Percentiles rank a stretch among this genome's conserved stretches.
Conservation (phyloP, 1,284 basidiomycete species). For the Coniferiporia sulphurascens region DNA sequence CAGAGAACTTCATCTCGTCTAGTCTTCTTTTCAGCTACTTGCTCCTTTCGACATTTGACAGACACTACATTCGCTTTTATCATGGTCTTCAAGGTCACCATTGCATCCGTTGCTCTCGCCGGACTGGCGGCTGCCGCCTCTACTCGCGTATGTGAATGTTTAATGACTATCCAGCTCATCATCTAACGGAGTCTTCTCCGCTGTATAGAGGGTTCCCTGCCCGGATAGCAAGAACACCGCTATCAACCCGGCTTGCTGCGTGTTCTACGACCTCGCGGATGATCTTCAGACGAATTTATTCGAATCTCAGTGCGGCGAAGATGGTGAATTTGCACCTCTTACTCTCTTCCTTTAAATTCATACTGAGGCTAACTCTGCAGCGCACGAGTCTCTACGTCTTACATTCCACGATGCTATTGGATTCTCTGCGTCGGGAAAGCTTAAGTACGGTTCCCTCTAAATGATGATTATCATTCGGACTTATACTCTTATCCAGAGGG, state of each 20-base stretch:
- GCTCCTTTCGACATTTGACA: neutral
- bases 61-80: neutral
- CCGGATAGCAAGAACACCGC: conserved; percentile 20
- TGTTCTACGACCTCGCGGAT: conserved; percentile 21
- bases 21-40: conserved; percentile 4
- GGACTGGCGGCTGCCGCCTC: conserved; percentile 8
- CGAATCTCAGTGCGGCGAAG: conserved; percentile 21
- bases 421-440: conserved; percentile 19
- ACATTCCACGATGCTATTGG: conserved; percentile 27
- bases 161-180: neutral
- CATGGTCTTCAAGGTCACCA: conserved; percentile 16
- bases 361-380: neutral
- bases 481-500: neutral
- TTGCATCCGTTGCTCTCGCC: conserved; percentile 10
- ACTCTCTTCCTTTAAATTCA: neutral
- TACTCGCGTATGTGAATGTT: neutral
- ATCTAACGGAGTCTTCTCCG: neutral
- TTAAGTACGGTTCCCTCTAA: neutral
- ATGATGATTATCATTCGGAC: neutral
- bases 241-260: conserved; percentile 20
- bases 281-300: conserved; percentile 20
- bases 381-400: conserved; percentile 23
- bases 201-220: conserved; percentile 18
- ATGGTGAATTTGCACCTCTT: conserved; percentile 10
- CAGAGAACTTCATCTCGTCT: neutral